Percentiles rank a stretch among this genome's conserved stretches.
Conservation (phyloP, 768 basidiomycete species). For the Pilatotrama ljubarskyi region DNA sequence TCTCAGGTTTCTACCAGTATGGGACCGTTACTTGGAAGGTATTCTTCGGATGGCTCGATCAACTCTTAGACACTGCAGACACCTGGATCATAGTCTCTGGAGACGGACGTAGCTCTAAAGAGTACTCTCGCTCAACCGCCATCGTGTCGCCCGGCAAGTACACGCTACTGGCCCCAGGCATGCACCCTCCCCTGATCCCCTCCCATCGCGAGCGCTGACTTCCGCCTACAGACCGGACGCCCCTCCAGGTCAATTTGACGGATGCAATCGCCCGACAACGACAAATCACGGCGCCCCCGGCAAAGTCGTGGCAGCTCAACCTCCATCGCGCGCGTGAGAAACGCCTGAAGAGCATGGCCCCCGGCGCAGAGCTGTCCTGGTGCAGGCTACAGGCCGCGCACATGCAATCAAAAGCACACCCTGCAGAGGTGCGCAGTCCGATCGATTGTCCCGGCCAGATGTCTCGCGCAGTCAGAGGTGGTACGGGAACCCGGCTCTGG, state of each 20-base stretch:
- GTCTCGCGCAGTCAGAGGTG: conserved; percentile 2
- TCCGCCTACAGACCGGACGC: conserved; percentile 1
- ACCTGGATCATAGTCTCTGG: conserved; percentile 8
- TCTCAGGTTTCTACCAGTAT: conserved; percentile 13
- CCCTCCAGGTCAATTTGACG: conserved; percentile 3
- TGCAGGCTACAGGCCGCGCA: not conserved
- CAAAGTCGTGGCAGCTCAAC: not conserved
- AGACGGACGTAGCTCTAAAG: conserved; percentile 4
- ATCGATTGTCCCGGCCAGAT: not conserved
- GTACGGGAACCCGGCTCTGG: not conserved
- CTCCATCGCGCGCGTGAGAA: not conserved
- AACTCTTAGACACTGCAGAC: conserved; percentile 1
- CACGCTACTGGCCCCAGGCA: conserved; percentile 9
- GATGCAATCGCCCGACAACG: not conserved
- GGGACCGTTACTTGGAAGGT: conserved; percentile 7
- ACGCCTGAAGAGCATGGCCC: not conserved
- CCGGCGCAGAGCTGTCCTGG: conserved; percentile 1
- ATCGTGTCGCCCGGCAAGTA: conserved; percentile 12
- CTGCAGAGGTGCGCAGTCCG: conserved; percentile 1
- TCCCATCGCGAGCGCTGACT: not conserved
- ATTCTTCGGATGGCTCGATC: conserved; percentile 9
- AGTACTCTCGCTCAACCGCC: conserved; percentile 1
- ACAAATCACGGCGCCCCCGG: not conserved
- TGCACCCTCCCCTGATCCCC: not conserved
- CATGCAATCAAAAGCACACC: not conserved